phyloP scores from a whole-genome alignment of 148 eudicot genomes.

The Talinum fruticosum region DNA sequence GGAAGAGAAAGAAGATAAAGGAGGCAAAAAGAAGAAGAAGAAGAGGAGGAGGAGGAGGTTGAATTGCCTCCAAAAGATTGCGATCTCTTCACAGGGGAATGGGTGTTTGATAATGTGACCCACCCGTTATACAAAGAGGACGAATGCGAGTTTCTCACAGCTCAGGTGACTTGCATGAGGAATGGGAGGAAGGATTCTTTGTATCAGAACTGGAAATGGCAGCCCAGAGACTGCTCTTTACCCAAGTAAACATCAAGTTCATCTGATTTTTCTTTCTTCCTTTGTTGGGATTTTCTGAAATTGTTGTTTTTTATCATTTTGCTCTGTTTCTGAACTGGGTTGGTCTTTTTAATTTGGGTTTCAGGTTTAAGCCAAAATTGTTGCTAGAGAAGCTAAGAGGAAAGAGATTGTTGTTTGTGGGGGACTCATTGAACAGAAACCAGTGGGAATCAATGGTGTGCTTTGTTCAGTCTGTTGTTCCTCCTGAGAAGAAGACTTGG shows the following conservation, averaged over 20 bases:
- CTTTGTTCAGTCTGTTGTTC: constrained; percentile 71
- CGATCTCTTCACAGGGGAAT: constrained; percentile 72
- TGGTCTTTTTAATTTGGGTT: neutral
- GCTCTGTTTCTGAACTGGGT: neutral
- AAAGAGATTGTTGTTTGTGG: constrained; percentile 96
- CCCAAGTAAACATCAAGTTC: constrained; percentile 54
- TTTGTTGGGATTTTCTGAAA: constrained; percentile 18
- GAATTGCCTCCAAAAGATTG: constrained; percentile 69
- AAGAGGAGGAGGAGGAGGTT: constrained; percentile 48
- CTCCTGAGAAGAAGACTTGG: constrained; percentile 61
- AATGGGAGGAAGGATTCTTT: constrained; percentile 75
- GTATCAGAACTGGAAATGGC: constrained; percentile 93
- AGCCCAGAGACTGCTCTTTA: constrained; percentile 78
- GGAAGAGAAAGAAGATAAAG: neutral
- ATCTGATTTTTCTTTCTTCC: neutral
- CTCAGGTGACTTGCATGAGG: constrained; percentile 83
- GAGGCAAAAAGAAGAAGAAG: constrained; percentile 29
- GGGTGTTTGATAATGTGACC: constrained; percentile 77
- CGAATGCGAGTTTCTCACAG: constrained; percentile 75
- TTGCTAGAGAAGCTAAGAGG: constrained; percentile 76
- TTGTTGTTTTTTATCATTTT: neutral
- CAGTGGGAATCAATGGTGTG: constrained; percentile 99
- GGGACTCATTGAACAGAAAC: constrained; percentile 88
- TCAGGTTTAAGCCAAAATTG: constrained; percentile 79
- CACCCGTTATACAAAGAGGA: constrained; percentile 75